Base-by-base conservation (phyloP, 768 basidiomycete species). In the Tremella mesenterica region DNA sequence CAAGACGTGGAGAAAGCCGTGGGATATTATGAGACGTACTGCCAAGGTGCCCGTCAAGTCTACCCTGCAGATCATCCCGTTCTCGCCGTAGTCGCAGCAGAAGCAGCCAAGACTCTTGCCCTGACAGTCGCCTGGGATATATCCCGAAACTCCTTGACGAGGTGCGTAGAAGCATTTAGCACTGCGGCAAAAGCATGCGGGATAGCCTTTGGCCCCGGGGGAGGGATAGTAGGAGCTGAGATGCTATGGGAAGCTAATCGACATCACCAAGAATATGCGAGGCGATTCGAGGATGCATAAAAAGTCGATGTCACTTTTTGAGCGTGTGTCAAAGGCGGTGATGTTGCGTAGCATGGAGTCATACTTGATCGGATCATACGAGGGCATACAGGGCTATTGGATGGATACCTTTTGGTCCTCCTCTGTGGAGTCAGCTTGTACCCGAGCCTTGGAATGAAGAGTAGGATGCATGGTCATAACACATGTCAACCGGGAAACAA, bases 61-160 rank as follows among this genome's bases (percentile, higher is more conserved):
- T 77, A 88, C 16, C 71, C 75, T 0, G 69, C 75, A 9, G 85
- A 85, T 1, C 90, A 93, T 68, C 89, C 91, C 0, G 79, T 85
- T 1, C 79, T 86, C 0, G 87, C 81, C 0, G 75, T 92, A 21
- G 82, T 85, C 3, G 74, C 84, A 7, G 82, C 84, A 2, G 89
- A 92, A 69, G 76, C 88, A 5, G 88, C 86, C 0, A 91, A 89
- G 73, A 74, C 90, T 6, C 77, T 91, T 81, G 49, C 16, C 43
- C 38, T 18, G 38, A 21, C 25, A 44, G 46, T 18, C 13, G 45
- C 60, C 57, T 10, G 33, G 30, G 12, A 44, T 54, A 16, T 51
- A 81, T 21, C 31, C 29, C 2, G 68, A 76, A 20, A 78, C 86
- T 20, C 75, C 77, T 51, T 18, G 33, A 30, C 20, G 29, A 26